These are phyloP conservation scores for Coelastrella sp. DNA, from an alignment of 139 green algal genomes.

Conservation along the genomic window DNA sequence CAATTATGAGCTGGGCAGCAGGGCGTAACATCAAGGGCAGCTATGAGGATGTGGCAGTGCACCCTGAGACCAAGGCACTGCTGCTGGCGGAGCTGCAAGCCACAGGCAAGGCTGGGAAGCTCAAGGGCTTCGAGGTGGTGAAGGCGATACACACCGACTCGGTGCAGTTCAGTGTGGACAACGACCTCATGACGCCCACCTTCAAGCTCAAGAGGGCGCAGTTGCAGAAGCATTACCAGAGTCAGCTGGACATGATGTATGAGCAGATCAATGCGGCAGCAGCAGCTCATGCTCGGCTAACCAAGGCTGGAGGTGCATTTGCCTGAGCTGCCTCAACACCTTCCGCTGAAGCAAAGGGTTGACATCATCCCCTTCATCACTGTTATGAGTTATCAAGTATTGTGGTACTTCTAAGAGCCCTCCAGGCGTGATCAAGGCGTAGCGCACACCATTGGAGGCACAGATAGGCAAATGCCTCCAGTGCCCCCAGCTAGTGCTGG, in stretches of 20 bases:
- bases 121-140: conserved; percentile 76
- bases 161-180: conserved; percentile 71
- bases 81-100: conserved; percentile 67
- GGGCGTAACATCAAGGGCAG: conserved; percentile 50
- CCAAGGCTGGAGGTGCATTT: neutral
- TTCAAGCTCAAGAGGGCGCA: conserved; percentile 95
- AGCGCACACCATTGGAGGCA: too few relatives aligned
- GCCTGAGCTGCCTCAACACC: neutral
- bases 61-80: conserved; percentile 43
- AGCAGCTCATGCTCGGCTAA: neutral
- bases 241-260: conserved; percentile 76
- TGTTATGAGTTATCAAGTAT: neutral
- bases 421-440: too few relatives aligned
- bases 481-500: too few relatives aligned
- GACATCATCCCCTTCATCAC: neutral
- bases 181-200: conserved; percentile 91
- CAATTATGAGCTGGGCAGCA: conserved; percentile 66
- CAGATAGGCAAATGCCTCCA: too few relatives aligned
- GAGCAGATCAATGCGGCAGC: conserved; percentile 24
- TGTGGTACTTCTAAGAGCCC: too few relatives aligned
- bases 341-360: neutral
- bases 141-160: conserved; percentile 64
- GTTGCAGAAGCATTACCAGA: conserved; percentile 79
- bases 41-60: neutral
- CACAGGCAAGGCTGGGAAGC: conserved; percentile 58